These are phyloP conservation scores for Diaporthe aspalathi DNA, from an alignment of 2,329 filamentous ascomycete genomes.

Conservation along the genomic window DNA sequence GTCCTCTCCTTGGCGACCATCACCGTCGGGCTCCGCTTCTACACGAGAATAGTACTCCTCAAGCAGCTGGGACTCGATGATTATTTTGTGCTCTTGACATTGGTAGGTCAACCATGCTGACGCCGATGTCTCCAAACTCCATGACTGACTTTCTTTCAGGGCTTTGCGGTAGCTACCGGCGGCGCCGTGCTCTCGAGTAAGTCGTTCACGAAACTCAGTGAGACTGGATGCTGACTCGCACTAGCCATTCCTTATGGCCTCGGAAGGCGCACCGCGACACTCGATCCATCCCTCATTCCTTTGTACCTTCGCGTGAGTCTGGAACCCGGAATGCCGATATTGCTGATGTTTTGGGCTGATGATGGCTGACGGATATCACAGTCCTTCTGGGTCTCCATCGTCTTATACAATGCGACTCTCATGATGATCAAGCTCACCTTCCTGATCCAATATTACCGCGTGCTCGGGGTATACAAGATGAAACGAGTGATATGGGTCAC, in stretches of 20 bases:
- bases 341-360: not conserved
- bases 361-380: conserved; percentile 36
- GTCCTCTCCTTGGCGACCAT: conserved; percentile 33
- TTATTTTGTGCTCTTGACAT: conserved; percentile 51
- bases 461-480: conserved; percentile 50
- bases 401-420: conserved; percentile 52
- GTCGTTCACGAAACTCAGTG: conserved; percentile 23
- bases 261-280: conserved; percentile 31
- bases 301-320: conserved; percentile 29
- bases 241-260: conserved; percentile 35
- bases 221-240: conserved; percentile 16
- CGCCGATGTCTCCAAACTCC: no score
- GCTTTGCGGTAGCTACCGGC: conserved; percentile 34
- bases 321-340: not conserved
- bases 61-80: conserved; percentile 48
- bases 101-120: conserved; percentile 46
- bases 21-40: conserved; percentile 47
- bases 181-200: conserved; percentile 37
- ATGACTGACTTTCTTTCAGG: conserved; percentile 15
- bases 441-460: conserved; percentile 53
- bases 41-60: conserved; percentile 46
- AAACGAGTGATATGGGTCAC: conserved; percentile 46
- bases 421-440: conserved; percentile 52
- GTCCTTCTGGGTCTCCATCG: conserved; percentile 53
- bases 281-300: not conserved